These are phyloP conservation scores for Geosmithia flava DNA, from an alignment of 2,329 filamentous ascomycete genomes.

Conservation along the genomic window DNA sequence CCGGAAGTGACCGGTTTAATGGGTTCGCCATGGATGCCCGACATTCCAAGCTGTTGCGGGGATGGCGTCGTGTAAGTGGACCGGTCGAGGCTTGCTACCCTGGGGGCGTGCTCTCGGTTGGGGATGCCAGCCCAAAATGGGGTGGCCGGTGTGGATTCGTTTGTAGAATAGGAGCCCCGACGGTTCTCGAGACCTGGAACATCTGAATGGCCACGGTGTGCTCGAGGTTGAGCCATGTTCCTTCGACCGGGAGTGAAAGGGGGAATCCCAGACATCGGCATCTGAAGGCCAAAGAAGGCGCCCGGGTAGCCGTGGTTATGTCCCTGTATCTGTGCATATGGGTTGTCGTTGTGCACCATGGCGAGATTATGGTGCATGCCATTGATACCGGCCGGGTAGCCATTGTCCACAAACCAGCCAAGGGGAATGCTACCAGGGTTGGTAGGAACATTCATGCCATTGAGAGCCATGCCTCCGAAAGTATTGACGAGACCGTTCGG, in stretches of 20 bases:
- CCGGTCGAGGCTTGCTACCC: constrained; percentile 46
- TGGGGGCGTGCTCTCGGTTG: constrained; percentile 44
- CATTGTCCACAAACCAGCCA: constrained; percentile 23
- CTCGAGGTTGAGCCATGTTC: constrained; percentile 28
- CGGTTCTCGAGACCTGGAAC: constrained; percentile 53
- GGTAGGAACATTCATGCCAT: constrained; percentile 19
- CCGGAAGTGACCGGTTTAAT: constrained; percentile 28
- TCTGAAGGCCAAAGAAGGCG: constrained; percentile 12
- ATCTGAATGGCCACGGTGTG: constrained; percentile 35
- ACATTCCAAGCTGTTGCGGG: constrained; percentile 42
- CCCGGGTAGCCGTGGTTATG: constrained; percentile 7
- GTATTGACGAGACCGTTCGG: constrained; percentile 17
- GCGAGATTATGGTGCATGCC: constrained; percentile 17
- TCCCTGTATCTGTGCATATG: constrained; percentile 14
- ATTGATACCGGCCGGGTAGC: constrained; percentile 18
- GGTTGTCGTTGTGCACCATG: constrained; percentile 19
- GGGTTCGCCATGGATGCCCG: constrained; percentile 23
- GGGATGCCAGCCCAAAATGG: constrained; percentile 49
- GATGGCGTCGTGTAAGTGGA: constrained; percentile 56
- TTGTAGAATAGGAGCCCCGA: constrained; percentile 56
- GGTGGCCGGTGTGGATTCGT: constrained; percentile 52
- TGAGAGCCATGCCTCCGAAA: constrained; percentile 24
- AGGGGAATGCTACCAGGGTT: constrained; percentile 15
- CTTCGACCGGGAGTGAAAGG: constrained; percentile 42
- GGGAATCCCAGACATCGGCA: constrained; percentile 15